Base-by-base conservation (phyloP, 768 basidiomycete genomes). In the Kwoniella dendrophila region DNA sequence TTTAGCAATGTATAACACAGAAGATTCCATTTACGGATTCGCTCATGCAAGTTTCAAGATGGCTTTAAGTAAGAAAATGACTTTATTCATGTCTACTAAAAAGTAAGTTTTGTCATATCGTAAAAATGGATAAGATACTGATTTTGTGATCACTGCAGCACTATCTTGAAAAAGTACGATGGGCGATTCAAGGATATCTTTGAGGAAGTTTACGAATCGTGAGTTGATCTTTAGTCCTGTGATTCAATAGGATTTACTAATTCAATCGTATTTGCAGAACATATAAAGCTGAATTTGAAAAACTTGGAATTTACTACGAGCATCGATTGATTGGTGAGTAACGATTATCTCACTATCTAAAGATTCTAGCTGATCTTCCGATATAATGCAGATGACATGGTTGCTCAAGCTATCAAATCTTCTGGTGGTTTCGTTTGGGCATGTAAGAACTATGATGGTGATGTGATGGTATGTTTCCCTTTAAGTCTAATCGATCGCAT, bases 171-270 rank as follows among this genome's bases (percentile, higher is more conserved):
- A 60, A 93, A 88, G 77, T 99, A 99, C 79, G 96, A 98, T 74
- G 96, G 96, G 44, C 86, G 94, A 30, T 99, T 98, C 86, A 99
- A 99, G 83, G 96, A 99, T 73, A 93, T 95, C 77, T 96, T 99
- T 87, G 87, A 97, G 79, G 92, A 96, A 73, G 88, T 97, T 72
- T 99, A 92, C 78, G 90, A 95, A 6, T 72, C 82, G 84, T 81
- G 50, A 40, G 76, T 58, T 27, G 2, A 20, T 16, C 20, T 14
- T 44, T 16, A 26, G 30, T 34, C 29, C 45, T 43, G 16, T 29
- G 32, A 41, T 56, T 34, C 36, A 45, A 2, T 4, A 32, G 26
- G 5, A 10, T 34, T 53, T 12, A 43, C 40, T 20, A 14, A 33
- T 26, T 50, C 10, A 2, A 26, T n/a, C 18, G 10, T 50, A 50